phyloP scores from a whole-genome alignment of 371 early-diverging fungal species.

The Actinomortierella wolfii region DNA sequence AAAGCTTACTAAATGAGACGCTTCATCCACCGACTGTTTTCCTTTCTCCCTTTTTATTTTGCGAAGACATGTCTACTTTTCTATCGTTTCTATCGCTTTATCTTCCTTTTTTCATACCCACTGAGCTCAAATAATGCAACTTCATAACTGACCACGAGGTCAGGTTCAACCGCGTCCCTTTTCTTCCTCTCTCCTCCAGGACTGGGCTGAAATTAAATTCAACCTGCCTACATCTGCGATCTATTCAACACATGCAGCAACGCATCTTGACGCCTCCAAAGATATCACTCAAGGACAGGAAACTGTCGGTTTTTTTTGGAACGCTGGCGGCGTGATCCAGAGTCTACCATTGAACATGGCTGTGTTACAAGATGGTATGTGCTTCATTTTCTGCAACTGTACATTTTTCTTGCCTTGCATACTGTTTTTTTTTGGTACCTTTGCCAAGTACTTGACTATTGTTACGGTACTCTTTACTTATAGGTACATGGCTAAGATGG shows the following conservation, averaged over 20 bases:
- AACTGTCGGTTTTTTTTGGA: background rate
- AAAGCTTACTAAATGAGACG: too few species aligned
- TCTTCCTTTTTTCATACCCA: too few species aligned
- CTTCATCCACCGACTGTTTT: too few species aligned
- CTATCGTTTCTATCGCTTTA: too few species aligned
- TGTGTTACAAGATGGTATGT: background rate
- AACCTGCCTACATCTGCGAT: constrained; percentile 5
- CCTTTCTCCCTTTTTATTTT: too few species aligned
- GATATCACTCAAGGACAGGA: background rate
- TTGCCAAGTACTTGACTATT: background rate
- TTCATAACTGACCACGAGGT: too few species aligned
- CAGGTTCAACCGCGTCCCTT: too few species aligned
- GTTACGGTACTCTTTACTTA: background rate
- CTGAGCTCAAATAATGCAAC: too few species aligned
- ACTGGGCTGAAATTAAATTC: constrained; percentile 7
- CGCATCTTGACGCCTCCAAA: background rate
- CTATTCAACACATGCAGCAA: constrained; percentile 6
- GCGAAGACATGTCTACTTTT: too few species aligned
- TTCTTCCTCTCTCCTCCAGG: too few species aligned
- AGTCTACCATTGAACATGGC: background rate
- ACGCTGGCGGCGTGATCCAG: background rate
- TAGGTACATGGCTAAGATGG: background rate
- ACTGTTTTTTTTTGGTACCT: background rate
- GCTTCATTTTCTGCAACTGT: background rate
- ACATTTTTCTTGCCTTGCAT: background rate